A percentile compares a stretch with the other conserved stretches of the same genome.
These are phyloP conservation scores for Aspergillus jensenii DNA, from an alignment of 2,329 filamentous ascomycete genomes.

Conservation along the genomic window DNA sequence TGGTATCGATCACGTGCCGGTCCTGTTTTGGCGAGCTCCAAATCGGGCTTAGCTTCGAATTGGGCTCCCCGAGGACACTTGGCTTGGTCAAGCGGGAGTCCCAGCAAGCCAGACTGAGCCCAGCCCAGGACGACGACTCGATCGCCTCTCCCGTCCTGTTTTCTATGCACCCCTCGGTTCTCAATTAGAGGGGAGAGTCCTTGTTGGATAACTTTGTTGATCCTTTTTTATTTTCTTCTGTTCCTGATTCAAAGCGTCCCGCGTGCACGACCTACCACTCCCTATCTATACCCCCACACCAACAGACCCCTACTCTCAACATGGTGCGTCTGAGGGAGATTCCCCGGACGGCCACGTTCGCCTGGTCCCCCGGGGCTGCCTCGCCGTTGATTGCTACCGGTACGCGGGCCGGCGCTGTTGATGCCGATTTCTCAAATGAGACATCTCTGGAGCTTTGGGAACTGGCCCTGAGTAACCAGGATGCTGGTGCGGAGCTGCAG, in stretches of 20 bases:
- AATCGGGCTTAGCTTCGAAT: slow-evolving; percentile 28
- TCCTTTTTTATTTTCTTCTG: slow-evolving; percentile 9
- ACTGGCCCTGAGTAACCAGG: slow-evolving; percentile 73
- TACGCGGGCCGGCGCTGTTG: slow-evolving; percentile 90
- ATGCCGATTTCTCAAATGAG: slow-evolving; percentile 96
- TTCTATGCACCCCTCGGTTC: slow-evolving; percentile 27
- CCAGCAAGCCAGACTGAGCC: slow-evolving; percentile 2
- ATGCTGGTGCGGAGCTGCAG: slow-evolving; percentile 78
- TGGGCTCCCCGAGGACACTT: slow-evolving; percentile 39
- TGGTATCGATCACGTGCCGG: slow-evolving; percentile 35
- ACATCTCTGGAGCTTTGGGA: slow-evolving; percentile 97
- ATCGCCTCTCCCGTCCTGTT: slow-evolving; percentile 23
- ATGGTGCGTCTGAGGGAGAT: slow-evolving; percentile 99
- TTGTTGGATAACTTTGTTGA: slow-evolving; percentile 9
- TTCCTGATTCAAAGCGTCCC: slow-evolving; percentile 8
- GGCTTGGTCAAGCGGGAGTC: slow-evolving; percentile 35
- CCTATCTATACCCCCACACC: slow-evolving; percentile 17
- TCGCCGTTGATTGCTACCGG: slow-evolving; percentile 87
- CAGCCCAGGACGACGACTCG: slow-evolving; percentile 15
- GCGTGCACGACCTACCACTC: slow-evolving; percentile 18
- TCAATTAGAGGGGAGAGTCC: slow-evolving; percentile 28
- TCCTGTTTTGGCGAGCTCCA: slow-evolving; percentile 34
- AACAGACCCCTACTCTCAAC: slow-evolving; percentile 29
- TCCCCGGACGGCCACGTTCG: slow-evolving; percentile 92
- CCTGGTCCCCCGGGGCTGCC: slow-evolving; percentile 83